These are phyloP conservation scores for Conoideocrella luteorostrata DNA, from an alignment of 2,329 filamentous ascomycete species.

Conservation along the genomic window DNA sequence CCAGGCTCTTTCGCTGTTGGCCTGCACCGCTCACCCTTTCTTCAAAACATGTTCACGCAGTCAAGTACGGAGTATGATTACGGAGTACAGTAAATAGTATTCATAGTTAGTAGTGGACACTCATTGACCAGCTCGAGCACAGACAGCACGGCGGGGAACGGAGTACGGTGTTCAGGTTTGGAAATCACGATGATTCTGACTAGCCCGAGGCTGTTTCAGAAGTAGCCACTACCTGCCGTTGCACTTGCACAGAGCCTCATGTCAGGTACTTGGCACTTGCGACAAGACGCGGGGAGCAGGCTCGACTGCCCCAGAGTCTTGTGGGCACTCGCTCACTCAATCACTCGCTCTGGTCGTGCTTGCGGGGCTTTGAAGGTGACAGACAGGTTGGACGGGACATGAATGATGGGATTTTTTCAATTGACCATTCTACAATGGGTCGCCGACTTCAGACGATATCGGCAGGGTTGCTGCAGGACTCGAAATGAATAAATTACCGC, in stretches of 20 bases:
- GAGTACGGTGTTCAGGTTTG: background rate
- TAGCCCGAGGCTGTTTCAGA: conserved; percentile 11
- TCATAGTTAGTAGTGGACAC: no score
- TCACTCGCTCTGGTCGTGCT: no score
- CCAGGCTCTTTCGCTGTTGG: no score
- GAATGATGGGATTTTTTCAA: background rate
- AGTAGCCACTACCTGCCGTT: conserved; percentile 3
- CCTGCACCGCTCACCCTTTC: no score
- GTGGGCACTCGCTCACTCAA: no score
- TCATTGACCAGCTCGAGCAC: no score
- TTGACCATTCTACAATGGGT: background rate
- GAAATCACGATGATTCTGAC: conserved; percentile 10
- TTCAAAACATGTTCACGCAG: no score
- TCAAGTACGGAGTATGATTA: no score
- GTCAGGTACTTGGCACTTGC: conserved; percentile 4
- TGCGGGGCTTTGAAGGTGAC: no score
- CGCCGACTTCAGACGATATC: background rate
- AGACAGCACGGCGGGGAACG: background rate
- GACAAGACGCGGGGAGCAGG: background rate
- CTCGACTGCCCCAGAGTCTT: no score
- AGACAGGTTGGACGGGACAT: no score
- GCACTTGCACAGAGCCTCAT: background rate
- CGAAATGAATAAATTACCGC: background rate
- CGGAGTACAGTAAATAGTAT: no score
- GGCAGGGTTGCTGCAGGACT: background rate